Evolutionary conservation across 2,329 filamentous ascomycete species (phyloP), one percentile per base, ranked within the genome.

Genomic region (Cucurbitaria berberidis): DNA sequence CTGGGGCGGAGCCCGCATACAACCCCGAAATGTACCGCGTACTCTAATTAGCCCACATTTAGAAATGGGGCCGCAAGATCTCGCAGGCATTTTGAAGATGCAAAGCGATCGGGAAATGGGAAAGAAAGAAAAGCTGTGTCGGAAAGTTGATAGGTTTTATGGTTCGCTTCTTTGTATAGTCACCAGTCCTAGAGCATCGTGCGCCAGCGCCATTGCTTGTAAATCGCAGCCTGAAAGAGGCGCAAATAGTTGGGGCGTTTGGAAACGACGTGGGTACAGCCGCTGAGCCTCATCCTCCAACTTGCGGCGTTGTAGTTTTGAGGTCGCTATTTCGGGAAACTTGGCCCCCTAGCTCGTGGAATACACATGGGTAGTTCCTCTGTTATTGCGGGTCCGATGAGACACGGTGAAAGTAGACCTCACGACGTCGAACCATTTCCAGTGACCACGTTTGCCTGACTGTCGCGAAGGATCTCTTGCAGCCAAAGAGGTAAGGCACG

Each of bases 391-490:
- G 41, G 19, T 44, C 18, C 57, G 41, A 55, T 48, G 11, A 53
- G 38, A 34, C 40, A 34, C 51, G 49, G 51, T 39, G 48, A 38
- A 45, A 49, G 53, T 39, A 53, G 56, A 29, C 45, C 48, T 42
- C 56, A 57, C 42, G 64, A 62, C 26, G 66, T 71, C 19, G 68
- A 65, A 22, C 63, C 65, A 19, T 61, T 65, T 7, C 61, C 67
- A 29, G 52, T 64, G 15, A 73, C 70, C 11, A 70, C 44, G 18
- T 66, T 55, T 27, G 70, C 68, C 51, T 67, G 60, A 30, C 57
- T 59, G 36, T 74, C 71, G 13, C 71, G 68, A 38, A 73, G 34
- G 8, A 66, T 18, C 48, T 74, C 72, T 47, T 74, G 71, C n/a
- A 72, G 27, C 72, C 72, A 75, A 21, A 55, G 53, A 7, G 72